Evolutionary conservation across 2,329 filamentous ascomycete species (phyloP).

Genomic region (Aureobasidium subglaciale): DNA sequence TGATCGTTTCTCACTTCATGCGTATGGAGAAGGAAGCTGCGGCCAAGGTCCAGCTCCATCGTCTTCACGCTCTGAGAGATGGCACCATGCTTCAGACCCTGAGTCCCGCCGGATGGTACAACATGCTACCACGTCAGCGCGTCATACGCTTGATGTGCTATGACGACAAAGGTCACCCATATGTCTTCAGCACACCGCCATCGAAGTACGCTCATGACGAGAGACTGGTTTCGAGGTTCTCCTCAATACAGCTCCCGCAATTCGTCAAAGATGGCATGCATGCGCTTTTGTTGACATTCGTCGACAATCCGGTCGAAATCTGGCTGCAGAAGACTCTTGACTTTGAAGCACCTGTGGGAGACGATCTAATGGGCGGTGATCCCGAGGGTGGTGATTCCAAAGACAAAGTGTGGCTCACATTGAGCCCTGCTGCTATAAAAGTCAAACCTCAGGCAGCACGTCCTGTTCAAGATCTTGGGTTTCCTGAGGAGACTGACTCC

Average conservation of each 20-base stretch:
- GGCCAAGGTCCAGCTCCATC: neutral
- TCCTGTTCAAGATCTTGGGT: conserved; percentile 3
- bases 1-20: conserved; percentile 1
- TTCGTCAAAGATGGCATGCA: conserved; percentile 6
- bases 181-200: neutral
- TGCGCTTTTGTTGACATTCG: neutral
- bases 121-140: neutral
- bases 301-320: neutral
- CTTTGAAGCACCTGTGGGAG: neutral
- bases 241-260: neutral
- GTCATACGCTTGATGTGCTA: neutral
- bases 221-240: neutral
- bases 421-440: neutral
- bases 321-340: neutral
- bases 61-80: neutral
- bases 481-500: neutral
- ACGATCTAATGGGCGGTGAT: neutral
- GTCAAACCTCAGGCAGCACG: neutral
- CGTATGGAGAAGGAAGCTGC: neutral
- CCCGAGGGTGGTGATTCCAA: neutral
- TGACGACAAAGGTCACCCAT: neutral
- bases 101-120: neutral
- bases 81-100: neutral
- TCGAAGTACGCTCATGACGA: neutral
- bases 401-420: neutral